Evolutionary conservation across 208 protist species (phyloP).

Genomic region (Jaenimonas drosophilae): DNA sequence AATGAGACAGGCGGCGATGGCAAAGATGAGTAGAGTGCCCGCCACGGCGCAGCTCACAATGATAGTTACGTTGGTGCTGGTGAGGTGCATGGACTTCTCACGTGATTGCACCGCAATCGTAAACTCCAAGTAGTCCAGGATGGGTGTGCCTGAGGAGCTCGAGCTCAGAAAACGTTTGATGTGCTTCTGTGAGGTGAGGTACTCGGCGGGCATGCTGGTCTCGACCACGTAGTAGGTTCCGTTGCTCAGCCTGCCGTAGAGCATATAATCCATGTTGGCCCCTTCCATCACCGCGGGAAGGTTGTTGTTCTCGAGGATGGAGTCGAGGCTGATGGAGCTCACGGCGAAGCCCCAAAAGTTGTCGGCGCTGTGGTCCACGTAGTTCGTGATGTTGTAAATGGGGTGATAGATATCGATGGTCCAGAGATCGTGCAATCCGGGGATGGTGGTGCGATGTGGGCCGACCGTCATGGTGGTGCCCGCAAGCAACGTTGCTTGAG

Average conservation of each 20-base stretch:
- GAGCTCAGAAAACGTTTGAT: slow-evolving; percentile 11
- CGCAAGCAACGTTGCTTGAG: slow-evolving; percentile 11
- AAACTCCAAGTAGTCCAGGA: slow-evolving; percentile 9
- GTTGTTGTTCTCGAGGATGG: slow-evolving; percentile 12
- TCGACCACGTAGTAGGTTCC: slow-evolving; percentile 4
- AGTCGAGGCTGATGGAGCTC: slow-evolving; percentile 25
- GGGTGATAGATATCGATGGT: slow-evolving; percentile 27
- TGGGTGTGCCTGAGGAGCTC: slow-evolving; percentile 8
- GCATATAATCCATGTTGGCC: slow-evolving; percentile 31
- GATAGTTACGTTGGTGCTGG: slow-evolving; percentile 6
- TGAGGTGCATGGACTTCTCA: slow-evolving; percentile 4
- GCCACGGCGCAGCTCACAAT: slow-evolving; percentile 24
- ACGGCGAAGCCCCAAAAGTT: slow-evolving; percentile 72
- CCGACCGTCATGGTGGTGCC: slow-evolving; percentile 16
- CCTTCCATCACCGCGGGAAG: slow-evolving; percentile 8
- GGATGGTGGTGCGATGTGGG: slow-evolving; percentile 9
- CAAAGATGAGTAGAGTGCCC: slow-evolving; percentile 17
- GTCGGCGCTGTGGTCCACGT: background rate
- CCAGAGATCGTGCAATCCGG: slow-evolving; percentile 10
- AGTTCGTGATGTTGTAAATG: slow-evolving; percentile 24
- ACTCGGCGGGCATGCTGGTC: slow-evolving; percentile 3
- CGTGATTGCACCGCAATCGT: slow-evolving; percentile 15
- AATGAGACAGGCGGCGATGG: slow-evolving; percentile 14
- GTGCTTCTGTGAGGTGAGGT: slow-evolving; percentile 2
- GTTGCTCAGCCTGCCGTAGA: slow-evolving; percentile 16